These are phyloP conservation scores for Penicillium sp. DNA, from an alignment of 2,329 filamentous ascomycete species.

Conservation along the genomic window DNA sequence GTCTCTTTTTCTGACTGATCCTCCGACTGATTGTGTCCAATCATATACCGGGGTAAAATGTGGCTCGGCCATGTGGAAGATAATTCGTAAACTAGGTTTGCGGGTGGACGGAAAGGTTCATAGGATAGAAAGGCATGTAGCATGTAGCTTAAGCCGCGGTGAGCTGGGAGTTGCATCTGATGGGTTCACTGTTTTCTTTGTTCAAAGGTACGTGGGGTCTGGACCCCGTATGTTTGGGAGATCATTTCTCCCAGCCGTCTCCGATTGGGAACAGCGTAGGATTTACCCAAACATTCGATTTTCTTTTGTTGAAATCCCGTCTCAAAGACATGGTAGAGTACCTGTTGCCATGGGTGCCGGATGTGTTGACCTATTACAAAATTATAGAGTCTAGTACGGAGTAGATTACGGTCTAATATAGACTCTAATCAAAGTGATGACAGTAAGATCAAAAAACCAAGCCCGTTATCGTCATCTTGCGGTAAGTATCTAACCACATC, in stretches of 20 bases:
- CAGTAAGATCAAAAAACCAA: neutral
- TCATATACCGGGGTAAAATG: neutral
- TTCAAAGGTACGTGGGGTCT: slow-evolving; percentile 5
- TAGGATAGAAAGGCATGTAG: slow-evolving; percentile 10
- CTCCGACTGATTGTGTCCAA: slow-evolving; percentile 10
- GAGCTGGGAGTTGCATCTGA: slow-evolving; percentile 7
- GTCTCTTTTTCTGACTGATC: slow-evolving; percentile 11
- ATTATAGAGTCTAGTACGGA: neutral
- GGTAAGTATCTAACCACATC: slow-evolving; percentile 4
- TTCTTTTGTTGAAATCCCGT: slow-evolving; percentile 1
- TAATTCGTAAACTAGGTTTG: slow-evolving; percentile 19
- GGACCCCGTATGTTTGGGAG: neutral
- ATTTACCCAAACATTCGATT: neutral
- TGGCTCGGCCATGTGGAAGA: neutral
- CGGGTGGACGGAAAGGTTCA: slow-evolving; percentile 20
- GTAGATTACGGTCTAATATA: neutral
- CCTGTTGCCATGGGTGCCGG: slow-evolving; percentile 4
- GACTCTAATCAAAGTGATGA: slow-evolving; percentile 1
- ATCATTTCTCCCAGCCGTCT: neutral
- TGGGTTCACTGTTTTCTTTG: slow-evolving; percentile 4
- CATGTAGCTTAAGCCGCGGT: slow-evolving; percentile 11
- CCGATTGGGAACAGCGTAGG: neutral
- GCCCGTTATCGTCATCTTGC: neutral
- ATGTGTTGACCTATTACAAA: neutral
- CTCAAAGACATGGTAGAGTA: slow-evolving; percentile 1